Evolutionary conservation across 129 eudicot genomes (phyloP).

Genomic region (Silybum marianum): DNA sequence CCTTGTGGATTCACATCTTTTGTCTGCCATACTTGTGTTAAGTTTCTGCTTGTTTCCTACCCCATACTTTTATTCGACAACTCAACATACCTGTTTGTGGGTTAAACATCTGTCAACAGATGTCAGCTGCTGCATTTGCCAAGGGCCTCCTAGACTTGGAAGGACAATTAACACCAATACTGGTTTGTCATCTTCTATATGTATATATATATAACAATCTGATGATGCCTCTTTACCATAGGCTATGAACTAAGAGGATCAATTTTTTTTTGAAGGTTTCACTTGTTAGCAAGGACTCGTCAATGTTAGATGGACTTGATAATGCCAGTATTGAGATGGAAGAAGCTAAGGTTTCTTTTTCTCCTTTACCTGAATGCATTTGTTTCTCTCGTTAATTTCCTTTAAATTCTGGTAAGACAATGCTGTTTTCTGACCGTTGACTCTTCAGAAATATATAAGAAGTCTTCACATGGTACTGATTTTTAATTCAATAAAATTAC

Average conservation of each 20-base stretch:
- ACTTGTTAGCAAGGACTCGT: conserved; percentile 98
- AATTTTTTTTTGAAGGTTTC: conserved; percentile 62
- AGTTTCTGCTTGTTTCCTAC: conserved; percentile 11
- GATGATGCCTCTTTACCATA: conserved; percentile 20
- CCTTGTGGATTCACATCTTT: neutral
- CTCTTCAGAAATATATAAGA: neutral
- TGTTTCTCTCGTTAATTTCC: neutral
- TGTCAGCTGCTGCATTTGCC: conserved; percentile 99
- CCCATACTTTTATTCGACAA: conserved; percentile 20
- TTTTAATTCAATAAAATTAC: neutral
- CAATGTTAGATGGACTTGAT: conserved; percentile 98
- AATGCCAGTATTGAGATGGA: conserved; percentile 96
- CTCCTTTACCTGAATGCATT: conserved; percentile 2
- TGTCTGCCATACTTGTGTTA: neutral
- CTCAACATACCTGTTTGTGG: conserved; percentile 8
- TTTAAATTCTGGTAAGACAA: neutral
- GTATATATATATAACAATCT: neutral
- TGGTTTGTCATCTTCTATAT: conserved; percentile 46
- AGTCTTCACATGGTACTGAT: neutral
- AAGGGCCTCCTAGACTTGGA: conserved; percentile 99
- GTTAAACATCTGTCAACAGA: conserved; percentile 49
- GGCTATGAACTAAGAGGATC: conserved; percentile 26
- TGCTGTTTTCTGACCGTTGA: neutral
- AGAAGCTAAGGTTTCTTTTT: conserved; percentile 77
- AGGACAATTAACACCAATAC: conserved; percentile 94